Percentiles rank a stretch among this genome's conserved stretches.
phyloP scores from a whole-genome alignment of 208 protist genomes.

The Histomonas meleagridis region DNA sequence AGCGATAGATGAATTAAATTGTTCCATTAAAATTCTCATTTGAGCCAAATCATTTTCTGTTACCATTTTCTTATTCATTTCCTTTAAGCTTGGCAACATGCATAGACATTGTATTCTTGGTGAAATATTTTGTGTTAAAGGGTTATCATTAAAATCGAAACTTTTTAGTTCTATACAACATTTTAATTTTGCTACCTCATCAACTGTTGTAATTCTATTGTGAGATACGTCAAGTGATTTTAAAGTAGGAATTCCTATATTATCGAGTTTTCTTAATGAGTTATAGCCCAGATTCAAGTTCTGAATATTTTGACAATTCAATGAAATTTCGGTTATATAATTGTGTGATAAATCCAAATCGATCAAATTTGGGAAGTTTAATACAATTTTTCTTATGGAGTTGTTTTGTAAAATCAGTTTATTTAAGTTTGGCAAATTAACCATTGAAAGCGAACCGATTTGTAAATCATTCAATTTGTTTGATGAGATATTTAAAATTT shows the following conservation, averaged over 20 bases:
- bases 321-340: no score
- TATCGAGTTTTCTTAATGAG: background rate
- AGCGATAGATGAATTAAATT: no score
- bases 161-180: background rate
- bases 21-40: background rate
- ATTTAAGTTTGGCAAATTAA: no score
- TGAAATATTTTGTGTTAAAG: background rate
- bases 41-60: background rate
- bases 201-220: background rate
- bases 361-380: no score
- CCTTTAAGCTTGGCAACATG: background rate
- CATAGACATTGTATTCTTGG: background rate
- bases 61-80: background rate
- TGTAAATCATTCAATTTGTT: conserved; percentile 26
- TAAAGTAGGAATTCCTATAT: background rate
- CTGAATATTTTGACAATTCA: no score
- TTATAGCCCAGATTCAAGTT: no score
- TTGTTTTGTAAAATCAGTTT: no score
- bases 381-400: no score
- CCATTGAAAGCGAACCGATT: no score
- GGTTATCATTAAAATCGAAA: background rate
- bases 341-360: no score
- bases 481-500: background rate
- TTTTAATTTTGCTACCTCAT: background rate
- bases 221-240: background rate